Base-by-base conservation (phyloP, 768 basidiomycete species). In the Suillus americanus region DNA sequence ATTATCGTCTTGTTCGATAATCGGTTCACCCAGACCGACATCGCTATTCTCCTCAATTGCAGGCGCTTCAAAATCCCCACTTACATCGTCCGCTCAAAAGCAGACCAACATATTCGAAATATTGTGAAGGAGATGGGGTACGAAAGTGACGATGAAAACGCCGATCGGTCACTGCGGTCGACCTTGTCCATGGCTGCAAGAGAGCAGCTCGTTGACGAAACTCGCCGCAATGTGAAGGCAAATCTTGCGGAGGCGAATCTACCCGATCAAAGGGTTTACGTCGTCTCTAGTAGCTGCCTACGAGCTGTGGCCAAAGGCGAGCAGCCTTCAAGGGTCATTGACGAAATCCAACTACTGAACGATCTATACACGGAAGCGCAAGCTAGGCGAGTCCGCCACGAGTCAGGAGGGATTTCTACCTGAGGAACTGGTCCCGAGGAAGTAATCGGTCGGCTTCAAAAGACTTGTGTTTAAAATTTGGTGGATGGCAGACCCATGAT, bases 211-310 rank as follows among this genome's bases (percentile, higher is more conserved):
- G 66, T 72, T 18, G 45, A 64, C 28, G 60, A 69, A 43, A 72
- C 69, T 5, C 51, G 66, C 23, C 43, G 57, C 38, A 68, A 45
- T 55, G 64, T 72, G 13, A 56, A 64, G 55, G 38, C 28, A 30
- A 67, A 66, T 48, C 62, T 72, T 45, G 38, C 37, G 25, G 63
- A 64, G 2, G 66, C 71, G 2, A 60, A 63, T 37, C 54, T 73
- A 28, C 69, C 69, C 5, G 62, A 68, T 12, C 64, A 69, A 43
- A 70, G 60, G 45, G 72, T 67, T 3, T 72, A 70, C 25, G 60
- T 72, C 23, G 72, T 72, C 10, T 69, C 66, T 41, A 70, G 64
- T 53, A 62, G 25, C 9, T 45, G 65, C 1, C 46, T 72, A 14
- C 35, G 51, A 30, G 57, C 63, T 28, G 57, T 71, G 3, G 53